Percentiles rank a stretch among this genome's conserved stretches.
Conservation (phyloP, 192 early-diverging fungal genomes). For the Neocallimastix lanati region DNA sequence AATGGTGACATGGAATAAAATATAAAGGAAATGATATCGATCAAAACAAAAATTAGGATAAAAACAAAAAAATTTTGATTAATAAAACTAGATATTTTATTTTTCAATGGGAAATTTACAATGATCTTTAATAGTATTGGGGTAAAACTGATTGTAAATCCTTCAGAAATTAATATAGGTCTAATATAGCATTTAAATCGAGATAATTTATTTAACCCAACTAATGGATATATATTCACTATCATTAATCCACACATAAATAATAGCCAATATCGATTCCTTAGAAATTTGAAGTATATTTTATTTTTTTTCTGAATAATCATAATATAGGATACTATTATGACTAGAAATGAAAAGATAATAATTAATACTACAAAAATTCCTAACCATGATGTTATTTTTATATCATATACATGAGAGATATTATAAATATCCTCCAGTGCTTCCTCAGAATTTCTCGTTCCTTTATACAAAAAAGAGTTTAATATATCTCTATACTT, state of each 20-base stretch:
- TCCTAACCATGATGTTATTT: too few relatives aligned
- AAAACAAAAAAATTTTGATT: background rate
- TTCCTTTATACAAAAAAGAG: too few relatives aligned
- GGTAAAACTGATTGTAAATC: background rate
- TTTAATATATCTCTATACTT: too few relatives aligned
- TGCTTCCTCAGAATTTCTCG: too few relatives aligned
- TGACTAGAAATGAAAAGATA: too few relatives aligned
- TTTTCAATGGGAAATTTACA: background rate
- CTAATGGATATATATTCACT: background rate
- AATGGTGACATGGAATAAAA: background rate
- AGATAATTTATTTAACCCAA: background rate
- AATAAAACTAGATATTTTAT: background rate
- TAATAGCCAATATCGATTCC: background rate
- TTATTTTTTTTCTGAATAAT: background rate
- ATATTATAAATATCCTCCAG: too few relatives aligned
- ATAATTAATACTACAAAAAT: too few relatives aligned
- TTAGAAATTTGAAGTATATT: background rate
- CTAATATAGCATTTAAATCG: background rate
- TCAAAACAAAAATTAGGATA: background rate
- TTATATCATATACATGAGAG: too few relatives aligned
- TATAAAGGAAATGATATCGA: background rate
- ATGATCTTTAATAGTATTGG: background rate
- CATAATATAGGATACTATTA: background rate
- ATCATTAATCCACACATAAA: background rate
- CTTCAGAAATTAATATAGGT: background rate